Evolutionary conservation across 345 rosid species (phyloP).

Genomic region (Arabidopsis suecica): DNA sequence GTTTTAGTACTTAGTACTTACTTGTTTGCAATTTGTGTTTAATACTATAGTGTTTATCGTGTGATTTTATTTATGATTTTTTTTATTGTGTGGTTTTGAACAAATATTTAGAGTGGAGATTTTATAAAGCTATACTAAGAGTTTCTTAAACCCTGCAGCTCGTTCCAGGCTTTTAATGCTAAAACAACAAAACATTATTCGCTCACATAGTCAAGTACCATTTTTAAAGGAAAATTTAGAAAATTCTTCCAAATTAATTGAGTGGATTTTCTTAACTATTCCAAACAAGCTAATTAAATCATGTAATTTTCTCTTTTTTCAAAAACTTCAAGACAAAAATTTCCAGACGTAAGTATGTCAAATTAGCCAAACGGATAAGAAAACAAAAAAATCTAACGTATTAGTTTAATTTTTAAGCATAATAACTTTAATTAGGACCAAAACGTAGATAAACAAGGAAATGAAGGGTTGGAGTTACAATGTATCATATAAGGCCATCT

Average conservation of each 20-base stretch:
- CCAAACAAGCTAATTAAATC: neutral
- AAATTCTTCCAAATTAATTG: neutral
- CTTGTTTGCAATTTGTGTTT: slow-evolving; percentile 15
- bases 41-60: neutral
- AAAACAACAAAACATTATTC: neutral
- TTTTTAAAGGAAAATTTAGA: neutral
- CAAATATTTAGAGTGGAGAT: slow-evolving; percentile 1
- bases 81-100: neutral
- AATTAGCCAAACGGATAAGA: neutral
- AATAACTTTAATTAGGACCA: neutral
- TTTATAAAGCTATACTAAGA: slow-evolving; percentile 3
- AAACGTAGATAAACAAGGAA: neutral
- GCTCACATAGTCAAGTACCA: neutral
- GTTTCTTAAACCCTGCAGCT: neutral
- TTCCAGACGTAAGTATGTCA: neutral
- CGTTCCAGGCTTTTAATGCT: neutral
- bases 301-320: neutral
- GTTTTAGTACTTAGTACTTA: neutral
- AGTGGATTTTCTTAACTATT: neutral
- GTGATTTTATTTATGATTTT: neutral
- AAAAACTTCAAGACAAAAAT: neutral
- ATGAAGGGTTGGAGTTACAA: neutral
- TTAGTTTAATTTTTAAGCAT: neutral
- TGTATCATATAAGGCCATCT: too few relatives aligned
- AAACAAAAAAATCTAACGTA: neutral